These are phyloP conservation scores for Tillandsia leiboldiana DNA, from an alignment of 176 grass and related monocot genomes.

Conservation along the genomic window DNA sequence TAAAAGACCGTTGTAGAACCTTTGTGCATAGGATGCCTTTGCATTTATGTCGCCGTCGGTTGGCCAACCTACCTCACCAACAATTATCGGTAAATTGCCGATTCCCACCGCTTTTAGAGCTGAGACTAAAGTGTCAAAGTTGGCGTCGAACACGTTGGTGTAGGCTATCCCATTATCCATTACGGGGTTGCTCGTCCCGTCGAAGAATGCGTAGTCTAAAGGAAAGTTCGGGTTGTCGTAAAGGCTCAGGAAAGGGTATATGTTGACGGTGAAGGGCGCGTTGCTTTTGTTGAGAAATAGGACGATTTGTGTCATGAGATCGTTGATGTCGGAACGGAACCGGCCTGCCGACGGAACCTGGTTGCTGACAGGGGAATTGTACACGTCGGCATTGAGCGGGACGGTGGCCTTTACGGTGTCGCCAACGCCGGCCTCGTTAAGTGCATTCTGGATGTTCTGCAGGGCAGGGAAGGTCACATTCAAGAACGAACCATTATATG, in stretches of 20 bases:
- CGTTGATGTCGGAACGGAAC: constrained; percentile 13
- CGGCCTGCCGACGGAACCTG: constrained; percentile 16
- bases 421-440: constrained; percentile 22
- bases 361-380: constrained; percentile 14
- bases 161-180: constrained; percentile 14
- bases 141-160: constrained; percentile 25
- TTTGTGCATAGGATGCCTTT: constrained; percentile 11
- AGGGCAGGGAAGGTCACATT: constrained; percentile 23
- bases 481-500: constrained; percentile 30
- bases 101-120: constrained; percentile 16
- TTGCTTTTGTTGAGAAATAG: constrained; percentile 14
- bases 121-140: constrained; percentile 23
- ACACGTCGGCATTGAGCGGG: constrained; percentile 36
- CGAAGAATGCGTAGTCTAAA: constrained; percentile 22
- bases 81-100: constrained; percentile 10
- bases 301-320: constrained; percentile 19
- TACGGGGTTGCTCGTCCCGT: constrained; percentile 15
- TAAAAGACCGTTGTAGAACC: constrained; percentile 22
- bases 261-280: constrained; percentile 26
- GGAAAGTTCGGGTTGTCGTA: constrained; percentile 18
- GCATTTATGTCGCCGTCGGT: constrained; percentile 18
- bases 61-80: constrained; percentile 25
- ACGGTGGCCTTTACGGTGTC: constrained; percentile 26
- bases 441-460: constrained; percentile 27
- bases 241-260: constrained; percentile 27